Evolutionary conservation across 2,329 filamentous ascomycete species (phyloP).

Genomic region (Colletotrichum camelliae): DNA sequence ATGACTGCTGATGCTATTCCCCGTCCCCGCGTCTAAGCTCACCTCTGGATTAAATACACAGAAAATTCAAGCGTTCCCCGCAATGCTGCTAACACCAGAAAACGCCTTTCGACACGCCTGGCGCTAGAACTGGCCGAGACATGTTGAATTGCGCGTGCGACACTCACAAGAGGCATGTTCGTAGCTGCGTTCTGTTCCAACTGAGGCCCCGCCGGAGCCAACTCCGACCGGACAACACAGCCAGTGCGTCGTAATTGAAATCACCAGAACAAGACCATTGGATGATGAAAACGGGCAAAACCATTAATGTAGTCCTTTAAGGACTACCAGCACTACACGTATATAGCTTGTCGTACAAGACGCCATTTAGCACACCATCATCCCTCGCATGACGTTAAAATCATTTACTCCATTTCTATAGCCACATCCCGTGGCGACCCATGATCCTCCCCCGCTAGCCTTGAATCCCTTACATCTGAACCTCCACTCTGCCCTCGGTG

Average conservation of each 20-base stretch:
- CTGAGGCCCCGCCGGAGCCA: neutral
- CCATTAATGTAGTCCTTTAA: constrained; percentile 25
- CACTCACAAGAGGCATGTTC: neutral
- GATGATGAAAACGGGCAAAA: constrained; percentile 11
- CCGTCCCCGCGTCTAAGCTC: too few relatives aligned
- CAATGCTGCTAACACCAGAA: neutral
- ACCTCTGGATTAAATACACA: too few relatives aligned
- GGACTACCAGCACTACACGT: constrained; percentile 40
- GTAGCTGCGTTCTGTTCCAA: neutral
- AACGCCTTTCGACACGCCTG: neutral
- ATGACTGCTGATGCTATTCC: neutral
- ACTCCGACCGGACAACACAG: neutral
- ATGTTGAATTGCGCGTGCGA: neutral
- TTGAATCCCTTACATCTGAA: constrained; percentile 66
- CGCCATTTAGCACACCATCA: constrained; percentile 24
- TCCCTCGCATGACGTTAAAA: constrained; percentile 23
- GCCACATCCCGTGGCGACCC: constrained; percentile 21
- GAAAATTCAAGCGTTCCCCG: too few relatives aligned
- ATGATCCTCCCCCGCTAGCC: constrained; percentile 21
- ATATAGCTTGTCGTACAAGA: constrained; percentile 42
- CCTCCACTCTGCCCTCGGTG: constrained; percentile 87
- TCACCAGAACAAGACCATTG: neutral
- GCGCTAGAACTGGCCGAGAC: neutral
- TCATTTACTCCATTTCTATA: constrained; percentile 23
- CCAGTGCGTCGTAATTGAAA: rapidly evolving